Evolutionary conservation across 2,329 filamentous ascomycete genomes (phyloP).

Genomic region (Venturia nashicola): DNA sequence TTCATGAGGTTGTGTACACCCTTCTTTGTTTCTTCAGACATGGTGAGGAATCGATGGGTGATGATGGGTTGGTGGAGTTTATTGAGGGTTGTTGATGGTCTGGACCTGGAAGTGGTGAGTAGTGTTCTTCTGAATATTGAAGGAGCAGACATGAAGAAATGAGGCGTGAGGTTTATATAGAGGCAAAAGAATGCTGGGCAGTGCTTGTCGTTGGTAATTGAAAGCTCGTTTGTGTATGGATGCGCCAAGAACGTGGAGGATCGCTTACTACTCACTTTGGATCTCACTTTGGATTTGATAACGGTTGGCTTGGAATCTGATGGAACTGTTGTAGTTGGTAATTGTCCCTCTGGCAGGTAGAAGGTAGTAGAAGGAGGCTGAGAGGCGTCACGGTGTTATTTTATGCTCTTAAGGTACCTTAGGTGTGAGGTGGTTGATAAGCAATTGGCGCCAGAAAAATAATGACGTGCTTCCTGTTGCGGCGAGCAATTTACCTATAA

Average conservation of each 20-base stretch:
- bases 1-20: constrained; percentile 9
- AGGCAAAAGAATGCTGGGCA: neutral
- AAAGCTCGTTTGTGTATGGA: neutral
- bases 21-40: neutral
- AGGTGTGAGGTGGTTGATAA: too few species aligned
- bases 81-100: neutral
- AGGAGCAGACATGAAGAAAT: constrained; percentile 24
- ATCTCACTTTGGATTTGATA: neutral
- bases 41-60: neutral
- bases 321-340: too few species aligned
- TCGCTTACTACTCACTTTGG: neutral
- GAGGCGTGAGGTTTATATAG: neutral
- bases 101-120: constrained; percentile 27
- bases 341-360: too few species aligned
- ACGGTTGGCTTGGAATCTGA: too few species aligned
- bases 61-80: neutral
- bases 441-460: too few species aligned
- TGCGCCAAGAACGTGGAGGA: neutral
- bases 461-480: too few species aligned
- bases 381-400: too few species aligned
- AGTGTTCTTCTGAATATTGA: constrained; percentile 26
- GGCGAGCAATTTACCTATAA: too few species aligned
- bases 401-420: too few species aligned
- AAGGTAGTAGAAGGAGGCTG: too few species aligned
- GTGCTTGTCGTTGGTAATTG: neutral